These are phyloP conservation scores for Dalbergia oliveri DNA, from an alignment of 306 rosid species.

Conservation along the genomic window DNA sequence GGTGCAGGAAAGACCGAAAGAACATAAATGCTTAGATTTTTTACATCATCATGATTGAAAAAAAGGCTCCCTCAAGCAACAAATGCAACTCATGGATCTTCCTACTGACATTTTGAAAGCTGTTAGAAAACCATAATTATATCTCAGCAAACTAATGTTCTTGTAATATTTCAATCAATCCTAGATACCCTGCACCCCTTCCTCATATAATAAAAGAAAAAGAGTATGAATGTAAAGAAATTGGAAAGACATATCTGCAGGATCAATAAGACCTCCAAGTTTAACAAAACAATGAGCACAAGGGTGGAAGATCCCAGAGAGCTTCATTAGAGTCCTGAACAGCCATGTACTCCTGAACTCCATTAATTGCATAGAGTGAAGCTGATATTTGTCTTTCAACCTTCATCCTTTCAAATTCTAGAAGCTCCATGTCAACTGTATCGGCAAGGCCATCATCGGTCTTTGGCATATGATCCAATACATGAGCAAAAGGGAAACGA, in stretches of 20 bases:
- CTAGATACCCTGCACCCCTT: conserved; percentile 31
- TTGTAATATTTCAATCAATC: conserved; percentile 45
- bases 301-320: conserved; percentile 92
- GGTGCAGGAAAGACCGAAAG: not conserved
- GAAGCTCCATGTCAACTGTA: conserved; percentile 53
- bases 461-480: conserved; percentile 60
- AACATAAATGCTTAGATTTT: conserved; percentile 29
- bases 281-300: conserved; percentile 73
- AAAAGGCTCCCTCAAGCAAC: conserved; percentile 31
- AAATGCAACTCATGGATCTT: conserved; percentile 44
- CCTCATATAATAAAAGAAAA: conserved; percentile 22
- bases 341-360: conserved; percentile 91
- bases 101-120: conserved; percentile 31
- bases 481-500: conserved; percentile 58
- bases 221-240: conserved; percentile 27
- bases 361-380: conserved; percentile 91
- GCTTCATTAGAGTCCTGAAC: conserved; percentile 71
- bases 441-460: conserved; percentile 12
- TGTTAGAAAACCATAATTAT: conserved; percentile 28
- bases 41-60: conserved; percentile 29
- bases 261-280: conserved; percentile 38
- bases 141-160: conserved; percentile 32
- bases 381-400: conserved; percentile 95
- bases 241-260: conserved; percentile 16
- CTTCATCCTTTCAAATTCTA: conserved; percentile 86